Evolutionary conservation across 495 filamentous ascomycete species (phyloP).

Genomic region (Neurospora sp.): DNA sequence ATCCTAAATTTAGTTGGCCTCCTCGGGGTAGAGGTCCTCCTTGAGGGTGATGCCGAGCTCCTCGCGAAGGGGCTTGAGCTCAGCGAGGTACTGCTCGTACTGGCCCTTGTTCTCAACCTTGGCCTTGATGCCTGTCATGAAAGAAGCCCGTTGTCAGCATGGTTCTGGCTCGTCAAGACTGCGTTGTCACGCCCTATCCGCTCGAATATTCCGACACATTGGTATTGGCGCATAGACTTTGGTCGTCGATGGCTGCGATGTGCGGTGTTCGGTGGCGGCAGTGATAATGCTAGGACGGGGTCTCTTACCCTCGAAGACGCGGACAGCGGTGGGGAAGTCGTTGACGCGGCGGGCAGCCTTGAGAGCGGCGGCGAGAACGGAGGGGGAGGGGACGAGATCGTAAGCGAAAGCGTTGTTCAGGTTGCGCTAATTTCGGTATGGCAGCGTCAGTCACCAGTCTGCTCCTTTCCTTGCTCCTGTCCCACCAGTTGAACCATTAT

Average conservation of each 20-base stretch:
- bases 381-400: constrained; percentile 92
- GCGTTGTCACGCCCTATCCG: not conserved
- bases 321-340: constrained; percentile 95
- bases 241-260: not conserved
- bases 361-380: constrained; percentile 84
- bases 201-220: not conserved
- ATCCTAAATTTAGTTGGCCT: constrained; percentile 30
- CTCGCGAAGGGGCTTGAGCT: constrained; percentile 85
- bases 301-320: constrained; percentile 85
- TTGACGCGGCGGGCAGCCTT: constrained; percentile 90
- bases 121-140: constrained; percentile 75
- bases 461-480: not conserved
- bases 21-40: constrained; percentile 88
- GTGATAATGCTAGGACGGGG: not conserved
- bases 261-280: constrained; percentile 7
- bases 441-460: constrained; percentile 6
- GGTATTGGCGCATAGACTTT: not conserved
- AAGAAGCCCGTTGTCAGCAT: not conserved
- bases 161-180: not conserved
- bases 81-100: constrained; percentile 93
- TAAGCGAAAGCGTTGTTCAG: constrained; percentile 99
- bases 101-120: constrained; percentile 98
- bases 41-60: constrained; percentile 87
- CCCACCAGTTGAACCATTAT: not conserved
- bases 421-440: constrained; percentile 59